These are phyloP conservation scores for Zygoascus biomembranicola DNA, from an alignment of 805 yeast species.

Conservation along the genomic window DNA sequence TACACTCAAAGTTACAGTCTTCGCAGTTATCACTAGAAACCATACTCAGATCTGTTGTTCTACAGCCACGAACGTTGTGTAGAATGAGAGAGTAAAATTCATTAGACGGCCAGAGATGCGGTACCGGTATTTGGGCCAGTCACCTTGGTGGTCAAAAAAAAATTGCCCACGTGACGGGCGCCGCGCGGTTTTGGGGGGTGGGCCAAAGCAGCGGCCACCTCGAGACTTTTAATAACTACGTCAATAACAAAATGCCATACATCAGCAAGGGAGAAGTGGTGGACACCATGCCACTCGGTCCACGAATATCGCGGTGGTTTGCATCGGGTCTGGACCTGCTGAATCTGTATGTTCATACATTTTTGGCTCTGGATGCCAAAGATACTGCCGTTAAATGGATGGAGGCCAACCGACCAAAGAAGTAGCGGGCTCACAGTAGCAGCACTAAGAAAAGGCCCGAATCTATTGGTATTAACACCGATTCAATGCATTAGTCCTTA, in stretches of 20 bases:
- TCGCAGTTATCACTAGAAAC: background rate
- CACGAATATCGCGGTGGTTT: background rate
- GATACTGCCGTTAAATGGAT: conserved; percentile 1
- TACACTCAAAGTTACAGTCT: background rate
- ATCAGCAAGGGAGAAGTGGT: conserved; percentile 4
- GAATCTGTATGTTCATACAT: conserved; percentile 3
- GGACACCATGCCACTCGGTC: background rate
- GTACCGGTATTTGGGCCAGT: background rate
- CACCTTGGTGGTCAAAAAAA: background rate
- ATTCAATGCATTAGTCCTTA: too few species aligned
- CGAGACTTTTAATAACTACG: too few species aligned
- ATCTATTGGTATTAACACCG: too few species aligned
- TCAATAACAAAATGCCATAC: background rate
- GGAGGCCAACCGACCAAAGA: background rate
- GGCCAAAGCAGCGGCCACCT: too few species aligned
- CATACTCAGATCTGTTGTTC: background rate
- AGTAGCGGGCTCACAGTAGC: background rate
- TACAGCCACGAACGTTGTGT: background rate
- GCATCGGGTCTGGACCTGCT: background rate
- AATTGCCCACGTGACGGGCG: background rate
- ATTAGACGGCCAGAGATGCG: background rate
- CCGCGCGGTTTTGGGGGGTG: too few species aligned
- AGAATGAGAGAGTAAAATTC: background rate
- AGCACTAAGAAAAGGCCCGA: too few species aligned
- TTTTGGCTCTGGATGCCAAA: conserved; percentile 7